Evolutionary conservation across 805 yeast species (phyloP).

Genomic region (Saccharomycopsis sp.): DNA sequence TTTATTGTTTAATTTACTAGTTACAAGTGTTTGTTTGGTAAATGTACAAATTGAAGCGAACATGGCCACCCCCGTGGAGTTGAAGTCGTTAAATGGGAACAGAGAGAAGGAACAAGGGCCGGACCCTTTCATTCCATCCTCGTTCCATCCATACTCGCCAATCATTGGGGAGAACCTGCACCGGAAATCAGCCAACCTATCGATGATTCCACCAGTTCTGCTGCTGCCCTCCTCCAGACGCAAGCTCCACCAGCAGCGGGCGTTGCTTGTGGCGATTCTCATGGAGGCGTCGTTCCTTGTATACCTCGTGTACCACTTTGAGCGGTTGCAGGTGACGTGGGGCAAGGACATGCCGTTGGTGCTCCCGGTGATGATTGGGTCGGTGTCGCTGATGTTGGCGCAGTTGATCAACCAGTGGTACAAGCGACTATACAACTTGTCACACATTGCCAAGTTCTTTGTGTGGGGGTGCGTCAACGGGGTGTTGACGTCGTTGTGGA

Average conservation of each 20-base stretch:
- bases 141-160: conserved; percentile 2
- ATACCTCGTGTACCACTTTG: background rate
- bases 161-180: too few relatives aligned
- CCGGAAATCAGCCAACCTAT: conserved; percentile 4
- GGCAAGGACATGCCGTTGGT: background rate
- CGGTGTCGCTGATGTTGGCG: conserved; percentile 17
- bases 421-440: conserved; percentile 7
- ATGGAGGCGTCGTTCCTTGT: too few relatives aligned
- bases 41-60: too few relatives aligned
- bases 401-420: conserved; percentile 20
- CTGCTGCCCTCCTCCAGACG: too few relatives aligned
- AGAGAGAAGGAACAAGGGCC: too few relatives aligned
- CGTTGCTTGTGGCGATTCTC: too few relatives aligned
- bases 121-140: too few relatives aligned
- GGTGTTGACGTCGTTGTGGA: conserved; percentile 45
- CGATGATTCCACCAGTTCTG: background rate
- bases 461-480: conserved; percentile 59
- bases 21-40: too few relatives aligned
- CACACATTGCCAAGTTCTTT: conserved; percentile 35
- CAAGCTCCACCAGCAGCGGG: too few relatives aligned
- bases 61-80: too few relatives aligned
- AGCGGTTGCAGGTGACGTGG: background rate
- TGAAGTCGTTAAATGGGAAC: too few relatives aligned
- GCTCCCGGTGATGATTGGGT: conserved; percentile 14
- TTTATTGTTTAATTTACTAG: background rate